These are phyloP conservation scores for Xylaria grammica DNA, from an alignment of 495 filamentous ascomycete genomes.

Conservation along the genomic window DNA sequence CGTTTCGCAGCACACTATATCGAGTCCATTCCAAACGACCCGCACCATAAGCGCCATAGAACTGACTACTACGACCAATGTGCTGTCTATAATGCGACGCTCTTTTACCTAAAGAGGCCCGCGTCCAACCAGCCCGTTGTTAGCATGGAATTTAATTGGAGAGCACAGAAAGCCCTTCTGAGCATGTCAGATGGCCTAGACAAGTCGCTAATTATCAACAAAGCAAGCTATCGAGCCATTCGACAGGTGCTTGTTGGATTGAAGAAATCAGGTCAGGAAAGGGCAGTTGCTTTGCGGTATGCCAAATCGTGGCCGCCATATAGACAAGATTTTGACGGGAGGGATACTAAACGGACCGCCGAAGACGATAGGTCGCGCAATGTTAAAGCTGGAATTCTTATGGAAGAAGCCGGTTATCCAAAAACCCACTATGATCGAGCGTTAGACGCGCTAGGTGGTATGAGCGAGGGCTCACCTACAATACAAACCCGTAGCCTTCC, in stretches of 20 bases:
- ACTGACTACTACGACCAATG: conserved; percentile 31
- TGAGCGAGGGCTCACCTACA: conserved; percentile 39
- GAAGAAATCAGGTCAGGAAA: conserved; percentile 44
- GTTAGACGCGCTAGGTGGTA: conserved; percentile 45
- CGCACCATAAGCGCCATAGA: conserved; percentile 8
- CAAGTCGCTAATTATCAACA: conserved; percentile 42
- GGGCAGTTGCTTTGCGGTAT: conserved; percentile 40
- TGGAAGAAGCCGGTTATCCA: conserved; percentile 48
- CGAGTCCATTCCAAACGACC: conserved; percentile 28
- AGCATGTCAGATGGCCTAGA: conserved; percentile 41
- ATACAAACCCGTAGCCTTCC: conserved; percentile 46
- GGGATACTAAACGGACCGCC: conserved; percentile 45
- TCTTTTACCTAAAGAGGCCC: conserved; percentile 38
- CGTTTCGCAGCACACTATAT: conserved; percentile 43
- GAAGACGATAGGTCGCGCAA: conserved; percentile 50
- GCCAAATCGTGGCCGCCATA: conserved; percentile 54
- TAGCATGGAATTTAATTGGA: conserved; percentile 49
- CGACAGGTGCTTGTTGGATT: conserved; percentile 46
- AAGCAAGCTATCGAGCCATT: conserved; percentile 44
- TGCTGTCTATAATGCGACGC: conserved; percentile 41
- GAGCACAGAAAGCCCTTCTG: conserved; percentile 49
- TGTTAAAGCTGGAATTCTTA: conserved; percentile 43
- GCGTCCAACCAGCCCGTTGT: conserved; percentile 33
- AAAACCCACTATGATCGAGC: conserved; percentile 40
- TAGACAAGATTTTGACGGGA: conserved; percentile 47